Evolutionary conservation across 495 filamentous ascomycete species (phyloP), one percentile per base, ranked within the genome.

Genomic region (Penicillium manginii): DNA sequence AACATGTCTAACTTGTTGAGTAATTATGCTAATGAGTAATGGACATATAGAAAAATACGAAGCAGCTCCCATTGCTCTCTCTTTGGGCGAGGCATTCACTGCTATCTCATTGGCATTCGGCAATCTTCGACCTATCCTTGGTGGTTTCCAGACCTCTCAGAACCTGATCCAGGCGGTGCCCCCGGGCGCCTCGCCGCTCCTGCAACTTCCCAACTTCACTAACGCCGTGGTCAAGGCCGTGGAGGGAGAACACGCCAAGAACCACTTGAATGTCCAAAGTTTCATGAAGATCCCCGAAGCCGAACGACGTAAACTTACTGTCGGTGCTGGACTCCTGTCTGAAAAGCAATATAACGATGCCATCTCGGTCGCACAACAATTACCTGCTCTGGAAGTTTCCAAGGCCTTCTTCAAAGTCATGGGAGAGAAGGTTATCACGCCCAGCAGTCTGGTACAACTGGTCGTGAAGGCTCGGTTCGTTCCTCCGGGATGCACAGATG

Each of bases 401-500:
- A 93, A 92, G 77, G 91, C 91, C 2, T 98, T 96, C 77, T 98
- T 98, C 85, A 98, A 98, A 80, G 94, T 98, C 50, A 88, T 90
- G 62, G 94, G 94, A 57, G 94, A 98, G 76, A 90, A 87, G 57
- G 90, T 86, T 70, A 88, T 98, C 69, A 96, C 91, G 14, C 93
- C 94, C n/a, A 89, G 88, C 63, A 94, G 91, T 62, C 82, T 98
- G 46, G 92, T 98, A 46, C 91, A 93, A 51, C 88, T 98, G 53
- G 91, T 98, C 46, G 82, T 98, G 60, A 98, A 98, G 78, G 91
- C 86, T n/a, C 90, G 94, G 56, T 88, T 98, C 58, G 84, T 97
- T 18, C 93, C 94, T 0, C 94, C 94, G 6, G 94, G 94, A 48
- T 85, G 81, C 65, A 75, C 76, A 10, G 80, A 88, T 50, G 75